phyloP scores from a whole-genome alignment of 1,139 yeast species.

The Komagataea norvegica region DNA sequence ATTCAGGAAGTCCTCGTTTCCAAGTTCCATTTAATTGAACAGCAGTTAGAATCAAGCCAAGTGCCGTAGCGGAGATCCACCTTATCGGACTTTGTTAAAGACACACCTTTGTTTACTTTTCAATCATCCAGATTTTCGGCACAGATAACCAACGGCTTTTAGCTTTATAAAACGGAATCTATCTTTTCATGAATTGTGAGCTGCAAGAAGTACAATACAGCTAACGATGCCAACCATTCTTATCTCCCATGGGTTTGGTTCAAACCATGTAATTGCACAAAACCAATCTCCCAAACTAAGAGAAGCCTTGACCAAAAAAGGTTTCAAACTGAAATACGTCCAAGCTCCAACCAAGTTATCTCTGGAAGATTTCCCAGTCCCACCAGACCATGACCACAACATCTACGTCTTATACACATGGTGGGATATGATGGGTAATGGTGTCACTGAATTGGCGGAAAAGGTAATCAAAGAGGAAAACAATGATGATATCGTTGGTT shows the following conservation, averaged over 20 bases:
- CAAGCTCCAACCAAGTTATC: slow-evolving; percentile 9
- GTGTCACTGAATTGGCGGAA: slow-evolving; percentile 1
- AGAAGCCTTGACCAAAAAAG: slow-evolving; percentile 2
- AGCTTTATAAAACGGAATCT: too few relatives aligned
- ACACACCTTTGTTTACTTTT: too few relatives aligned
- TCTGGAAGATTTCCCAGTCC: slow-evolving; percentile 7
- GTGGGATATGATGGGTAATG: slow-evolving; percentile 10
- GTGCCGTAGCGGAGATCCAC: too few relatives aligned
- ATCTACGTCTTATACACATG: slow-evolving; percentile 9
- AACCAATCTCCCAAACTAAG: slow-evolving; percentile 5
- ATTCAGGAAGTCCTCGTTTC: too few relatives aligned
- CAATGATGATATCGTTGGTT: slow-evolving; percentile 9
- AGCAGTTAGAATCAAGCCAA: too few relatives aligned
- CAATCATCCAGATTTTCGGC: background rate
- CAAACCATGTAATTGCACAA: slow-evolving; percentile 8
- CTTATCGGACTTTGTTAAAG: too few relatives aligned
- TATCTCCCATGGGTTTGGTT: slow-evolving; percentile 16
- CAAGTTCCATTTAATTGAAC: too few relatives aligned
- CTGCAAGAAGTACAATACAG: background rate
- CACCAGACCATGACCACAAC: slow-evolving; percentile 9
- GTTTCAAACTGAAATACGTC: slow-evolving; percentile 6
- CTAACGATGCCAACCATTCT: slow-evolving; percentile 9
- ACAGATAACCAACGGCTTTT: background rate
- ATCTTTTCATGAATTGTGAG: too few relatives aligned
- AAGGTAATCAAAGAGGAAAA: slow-evolving; percentile 4